phyloP scores from a whole-genome alignment of 768 basidiomycete genomes.

The Wakefieldia striispora region DNA sequence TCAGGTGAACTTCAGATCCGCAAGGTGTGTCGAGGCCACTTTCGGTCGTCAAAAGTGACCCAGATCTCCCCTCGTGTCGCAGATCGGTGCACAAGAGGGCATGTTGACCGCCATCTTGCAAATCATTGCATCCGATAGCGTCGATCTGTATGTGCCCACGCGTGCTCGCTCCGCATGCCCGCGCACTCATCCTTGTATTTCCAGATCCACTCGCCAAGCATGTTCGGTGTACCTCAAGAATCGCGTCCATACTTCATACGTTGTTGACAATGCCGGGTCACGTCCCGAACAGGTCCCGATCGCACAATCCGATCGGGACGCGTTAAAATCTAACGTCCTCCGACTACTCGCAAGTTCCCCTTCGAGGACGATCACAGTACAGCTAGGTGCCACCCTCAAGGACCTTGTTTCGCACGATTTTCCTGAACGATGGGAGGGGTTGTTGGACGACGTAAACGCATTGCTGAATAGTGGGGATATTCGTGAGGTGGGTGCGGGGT shows the following conservation, averaged over 20 bases:
- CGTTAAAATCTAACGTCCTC: constrained; percentile 67
- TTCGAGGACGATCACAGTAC: constrained; percentile 66
- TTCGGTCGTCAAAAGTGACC: background rate
- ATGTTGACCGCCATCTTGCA: constrained; percentile 81
- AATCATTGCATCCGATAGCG: constrained; percentile 75
- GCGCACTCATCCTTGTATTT: background rate
- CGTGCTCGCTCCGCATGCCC: constrained; percentile 25
- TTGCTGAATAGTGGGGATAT: constrained; percentile 64
- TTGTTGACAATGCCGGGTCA: constrained; percentile 40
- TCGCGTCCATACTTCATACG: constrained; percentile 69
- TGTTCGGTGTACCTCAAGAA: constrained; percentile 91
- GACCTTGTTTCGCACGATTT: constrained; percentile 75
- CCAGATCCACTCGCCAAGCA: constrained; percentile 78
- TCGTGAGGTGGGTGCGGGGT: constrained; percentile 76
- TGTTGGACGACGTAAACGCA: constrained; percentile 65
- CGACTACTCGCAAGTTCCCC: constrained; percentile 68
- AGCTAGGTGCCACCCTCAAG: constrained; percentile 73
- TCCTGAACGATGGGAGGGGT: constrained; percentile 69
- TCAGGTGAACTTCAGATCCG: constrained; percentile 85
- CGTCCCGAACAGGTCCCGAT: constrained; percentile 66
- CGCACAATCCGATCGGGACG: constrained; percentile 63
- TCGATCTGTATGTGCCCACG: constrained; percentile 67
- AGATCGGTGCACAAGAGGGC: constrained; percentile 81
- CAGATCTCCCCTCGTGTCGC: constrained; percentile 5
- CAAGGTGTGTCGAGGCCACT: constrained; percentile 48